Percentiles rank a stretch among this genome's conserved stretches.
These are phyloP conservation scores for Corchorus olitorius DNA, from an alignment of 345 rosid species.

Conservation along the genomic window DNA sequence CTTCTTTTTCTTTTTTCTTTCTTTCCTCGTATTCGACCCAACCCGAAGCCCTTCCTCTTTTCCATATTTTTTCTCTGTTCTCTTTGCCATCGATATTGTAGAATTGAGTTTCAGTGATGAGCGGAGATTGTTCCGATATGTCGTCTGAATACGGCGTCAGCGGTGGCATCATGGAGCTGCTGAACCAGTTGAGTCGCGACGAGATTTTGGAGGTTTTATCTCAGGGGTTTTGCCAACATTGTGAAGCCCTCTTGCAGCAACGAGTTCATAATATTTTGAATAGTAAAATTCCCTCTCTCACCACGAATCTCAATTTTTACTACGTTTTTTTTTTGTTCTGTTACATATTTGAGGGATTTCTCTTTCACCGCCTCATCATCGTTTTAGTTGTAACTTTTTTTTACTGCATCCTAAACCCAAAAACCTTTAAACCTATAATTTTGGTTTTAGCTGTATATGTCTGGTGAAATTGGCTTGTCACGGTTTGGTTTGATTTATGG, in stretches of 20 bases:
- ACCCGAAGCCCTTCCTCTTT: not conserved
- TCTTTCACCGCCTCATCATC: not conserved
- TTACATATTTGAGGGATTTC: not conserved
- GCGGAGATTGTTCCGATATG: not conserved
- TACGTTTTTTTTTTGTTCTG: not conserved
- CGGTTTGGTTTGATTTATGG: not conserved
- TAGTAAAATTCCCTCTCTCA: conserved; percentile 14
- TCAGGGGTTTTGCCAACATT: conserved; percentile 36
- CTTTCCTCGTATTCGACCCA: not conserved
- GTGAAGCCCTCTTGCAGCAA: conserved; percentile 19
- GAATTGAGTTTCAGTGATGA: not conserved
- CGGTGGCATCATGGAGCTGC: not conserved
- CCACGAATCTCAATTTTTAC: not conserved
- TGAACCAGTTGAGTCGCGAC: conserved; percentile 22
- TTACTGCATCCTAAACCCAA: no score
- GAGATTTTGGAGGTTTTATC: conserved; percentile 35
- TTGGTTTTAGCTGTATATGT: not conserved
- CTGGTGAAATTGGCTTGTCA: not conserved
- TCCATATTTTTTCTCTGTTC: not conserved
- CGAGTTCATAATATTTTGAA: conserved; percentile 18
- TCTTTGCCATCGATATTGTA: no score
- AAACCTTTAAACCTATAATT: no score
- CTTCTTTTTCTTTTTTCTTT: no score
- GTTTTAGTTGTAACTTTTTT: not conserved
- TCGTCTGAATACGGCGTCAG: not conserved